These are phyloP conservation scores for Auricularia sp. DNA, from an alignment of 768 basidiomycete genomes.

Conservation along the genomic window DNA sequence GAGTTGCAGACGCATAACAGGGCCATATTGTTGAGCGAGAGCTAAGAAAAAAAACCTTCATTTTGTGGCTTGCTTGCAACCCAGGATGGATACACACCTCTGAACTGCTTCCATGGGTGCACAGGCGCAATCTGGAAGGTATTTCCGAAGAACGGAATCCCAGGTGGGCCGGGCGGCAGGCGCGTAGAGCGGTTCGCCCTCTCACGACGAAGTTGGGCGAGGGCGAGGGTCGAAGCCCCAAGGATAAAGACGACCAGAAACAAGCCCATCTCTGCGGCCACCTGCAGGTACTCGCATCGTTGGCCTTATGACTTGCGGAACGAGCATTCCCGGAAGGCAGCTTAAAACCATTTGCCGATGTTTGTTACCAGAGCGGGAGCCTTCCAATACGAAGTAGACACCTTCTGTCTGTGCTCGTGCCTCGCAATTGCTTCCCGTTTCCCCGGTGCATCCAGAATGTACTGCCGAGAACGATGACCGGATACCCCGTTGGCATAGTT, in stretches of 20 bases:
- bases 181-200: slow-evolving; percentile 20
- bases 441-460: too few species aligned
- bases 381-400: too few species aligned
- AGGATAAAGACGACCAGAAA: background rate
- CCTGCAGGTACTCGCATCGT: background rate
- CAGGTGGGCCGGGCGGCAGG: slow-evolving; percentile 23
- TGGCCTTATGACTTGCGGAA: too few species aligned
- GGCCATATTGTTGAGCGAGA: background rate
- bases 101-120: slow-evolving; percentile 10
- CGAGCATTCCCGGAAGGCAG: too few species aligned
- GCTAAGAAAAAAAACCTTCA: too few species aligned
- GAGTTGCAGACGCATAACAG: background rate
- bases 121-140: slow-evolving; percentile 21
- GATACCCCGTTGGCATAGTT: too few species aligned
- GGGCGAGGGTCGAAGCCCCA: background rate
- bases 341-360: too few species aligned
- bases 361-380: too few species aligned
- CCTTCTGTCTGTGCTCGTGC: too few species aligned
- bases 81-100: background rate
- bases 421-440: too few species aligned
- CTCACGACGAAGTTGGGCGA: background rate
- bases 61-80: too few species aligned
- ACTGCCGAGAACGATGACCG: too few species aligned
- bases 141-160: slow-evolving; percentile 24
- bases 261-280: background rate